Evolutionary conservation across 306 rosid species (phyloP), one percentile per base, ranked within the genome.

Genomic region (Cucurbita ficifolia): DNA sequence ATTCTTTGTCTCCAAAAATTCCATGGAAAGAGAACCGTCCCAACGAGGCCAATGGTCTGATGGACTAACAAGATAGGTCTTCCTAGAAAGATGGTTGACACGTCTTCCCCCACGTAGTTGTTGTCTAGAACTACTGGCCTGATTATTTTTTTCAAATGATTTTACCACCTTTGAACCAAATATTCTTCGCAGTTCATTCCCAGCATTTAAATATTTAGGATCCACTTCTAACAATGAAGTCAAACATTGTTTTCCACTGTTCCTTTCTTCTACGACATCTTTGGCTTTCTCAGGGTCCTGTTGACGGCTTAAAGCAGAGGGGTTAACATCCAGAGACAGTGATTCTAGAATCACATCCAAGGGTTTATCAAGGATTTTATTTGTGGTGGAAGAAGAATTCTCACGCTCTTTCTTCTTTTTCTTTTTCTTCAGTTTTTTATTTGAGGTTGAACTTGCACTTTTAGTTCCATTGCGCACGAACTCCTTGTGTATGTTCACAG

Each of bases 151-250:
- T 87, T 91, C 99, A 67, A 89, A 89, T 13, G 96, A 91, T 79
- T 89, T 91, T 70, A 91, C 95, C 65, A 95, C 97, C 85, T 95
- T 95, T 5, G 97, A 85, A 75, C 99, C 97, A 88, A 95, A 91
- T 79, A 91, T 91, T 81, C 99, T 87, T 63, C 82, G 86, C 56
- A 95, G 85, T 80, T 91, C 99, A 78, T 91, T 88, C 72, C 90
- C 96, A 0, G 96, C 99, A 87, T 92, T 91, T 77, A 94, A 84
- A 76, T 71, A 86, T 79, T 91, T 95, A 48, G 96, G 89, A 84
- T 95, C 97, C 78, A 89, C 92, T 79, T 81, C 89, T 54, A 91
- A 70, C 9, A 83, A 19, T 12, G 84, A 83, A 73, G 76, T 40
- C 9, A 76, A 67, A 12, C 79, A 51, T 72, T 70, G 84, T 81